Percentiles rank a stretch among this genome's conserved stretches.
phyloP scores from a whole-genome alignment of 2,329 filamentous ascomycete genomes.

The Septoria petroselini region DNA sequence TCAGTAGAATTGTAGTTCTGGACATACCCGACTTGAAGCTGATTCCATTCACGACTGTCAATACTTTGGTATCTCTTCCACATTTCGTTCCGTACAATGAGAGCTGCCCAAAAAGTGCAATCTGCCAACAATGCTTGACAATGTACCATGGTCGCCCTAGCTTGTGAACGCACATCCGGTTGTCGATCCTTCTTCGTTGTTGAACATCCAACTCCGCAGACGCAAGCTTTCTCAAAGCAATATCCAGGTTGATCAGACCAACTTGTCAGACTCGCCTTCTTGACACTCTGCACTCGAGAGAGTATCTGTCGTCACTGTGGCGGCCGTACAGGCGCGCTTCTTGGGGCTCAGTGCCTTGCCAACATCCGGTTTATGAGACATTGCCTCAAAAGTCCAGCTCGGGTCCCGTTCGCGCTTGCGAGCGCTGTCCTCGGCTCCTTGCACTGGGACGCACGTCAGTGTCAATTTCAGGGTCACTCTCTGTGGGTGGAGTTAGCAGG shows the following conservation, averaged over 20 bases:
- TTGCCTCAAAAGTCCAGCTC: conserved; percentile 24
- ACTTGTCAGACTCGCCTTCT: background rate
- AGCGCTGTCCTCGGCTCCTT: conserved; percentile 24
- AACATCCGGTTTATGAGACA: background rate
- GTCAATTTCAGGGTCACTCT: conserved; percentile 44
- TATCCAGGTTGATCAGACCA: background rate
- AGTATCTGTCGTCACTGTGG: background rate
- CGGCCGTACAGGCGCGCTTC: background rate
- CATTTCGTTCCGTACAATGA: no score
- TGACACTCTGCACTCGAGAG: background rate
- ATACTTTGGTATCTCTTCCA: no score
- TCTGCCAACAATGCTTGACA: background rate
- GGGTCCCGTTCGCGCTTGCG: conserved; percentile 27
- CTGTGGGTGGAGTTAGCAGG: conserved; percentile 24
- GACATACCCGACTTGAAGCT: no score
- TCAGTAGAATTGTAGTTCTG: no score
- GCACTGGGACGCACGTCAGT: conserved; percentile 29
- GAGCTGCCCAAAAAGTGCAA: background rate
- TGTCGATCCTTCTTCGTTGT: background rate
- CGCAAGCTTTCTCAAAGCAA: no score
- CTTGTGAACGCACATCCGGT: conserved; percentile 14
- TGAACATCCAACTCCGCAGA: no score
- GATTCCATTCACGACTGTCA: no score
- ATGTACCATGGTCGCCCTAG: background rate
- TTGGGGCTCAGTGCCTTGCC: background rate